These are phyloP conservation scores for Lactifluus piperatus DNA, from an alignment of 768 basidiomycete genomes.

Conservation along the genomic window DNA sequence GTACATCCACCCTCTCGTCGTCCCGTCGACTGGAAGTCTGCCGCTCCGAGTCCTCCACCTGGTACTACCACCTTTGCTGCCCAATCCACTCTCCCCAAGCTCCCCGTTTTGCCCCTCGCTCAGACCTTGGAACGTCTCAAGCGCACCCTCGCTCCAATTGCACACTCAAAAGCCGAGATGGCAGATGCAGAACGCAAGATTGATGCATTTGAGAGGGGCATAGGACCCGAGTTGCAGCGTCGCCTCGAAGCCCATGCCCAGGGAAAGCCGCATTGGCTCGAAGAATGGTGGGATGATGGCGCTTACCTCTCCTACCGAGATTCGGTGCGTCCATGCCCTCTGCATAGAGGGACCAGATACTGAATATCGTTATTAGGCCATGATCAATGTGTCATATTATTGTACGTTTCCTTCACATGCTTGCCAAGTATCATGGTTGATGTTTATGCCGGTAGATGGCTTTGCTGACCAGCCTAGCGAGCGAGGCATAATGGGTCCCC, in stretches of 20 bases:
- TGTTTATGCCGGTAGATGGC: conserved; percentile 44
- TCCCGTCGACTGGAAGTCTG: conserved; percentile 61
- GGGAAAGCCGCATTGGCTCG: conserved; percentile 69
- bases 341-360: background rate
- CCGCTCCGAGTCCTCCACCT: conserved; percentile 46
- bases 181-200: conserved; percentile 50
- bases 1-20: conserved; percentile 24
- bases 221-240: conserved; percentile 48
- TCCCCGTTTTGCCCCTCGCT: conserved; percentile 67
- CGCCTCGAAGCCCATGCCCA: conserved; percentile 48
- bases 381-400: conserved; percentile 92
- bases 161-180: conserved; percentile 54
- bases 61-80: conserved; percentile 54
- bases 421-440: background rate
- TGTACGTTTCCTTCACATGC: conserved; percentile 37
- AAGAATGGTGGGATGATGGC: conserved; percentile 89
- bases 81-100: conserved; percentile 53
- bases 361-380: conserved; percentile 39
- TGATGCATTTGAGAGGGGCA: conserved; percentile 45
- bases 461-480: conserved; percentile 55
- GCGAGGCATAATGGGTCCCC: conserved; percentile 31
- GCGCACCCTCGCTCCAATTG: conserved; percentile 63
- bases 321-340: conserved; percentile 41
- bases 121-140: conserved; percentile 63
- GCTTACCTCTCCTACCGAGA: conserved; percentile 83